A percentile compares a stretch with the other conserved stretches of the same genome.
phyloP scores from a whole-genome alignment of 805 yeast species.

The Scheffersomyces ergatensis region DNA sequence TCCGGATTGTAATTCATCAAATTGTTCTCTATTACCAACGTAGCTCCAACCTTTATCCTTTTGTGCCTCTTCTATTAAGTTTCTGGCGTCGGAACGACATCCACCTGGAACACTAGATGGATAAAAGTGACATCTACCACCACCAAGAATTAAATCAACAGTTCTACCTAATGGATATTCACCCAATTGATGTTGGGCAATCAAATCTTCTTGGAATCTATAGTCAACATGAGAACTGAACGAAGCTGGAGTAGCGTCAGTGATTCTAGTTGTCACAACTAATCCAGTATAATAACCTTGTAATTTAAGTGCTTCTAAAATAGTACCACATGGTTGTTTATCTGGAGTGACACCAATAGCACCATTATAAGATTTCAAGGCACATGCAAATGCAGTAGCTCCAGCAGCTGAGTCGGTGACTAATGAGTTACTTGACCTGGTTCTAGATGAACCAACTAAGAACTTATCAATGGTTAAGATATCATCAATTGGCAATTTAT shows the following conservation, averaged over 20 bases:
- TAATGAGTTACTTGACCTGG: slow-evolving; percentile 72
- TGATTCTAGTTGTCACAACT: slow-evolving; percentile 87
- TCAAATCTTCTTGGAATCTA: slow-evolving; percentile 77
- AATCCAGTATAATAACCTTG: slow-evolving; percentile 82
- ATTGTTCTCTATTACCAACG: slow-evolving; percentile 56
- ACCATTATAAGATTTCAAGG: slow-evolving; percentile 79
- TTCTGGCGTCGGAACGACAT: slow-evolving; percentile 67
- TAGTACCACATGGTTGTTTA: slow-evolving; percentile 78
- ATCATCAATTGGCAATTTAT: slow-evolving; percentile 52
- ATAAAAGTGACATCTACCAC: slow-evolving; percentile 83
- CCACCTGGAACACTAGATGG: slow-evolving; percentile 53
- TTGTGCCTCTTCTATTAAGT: slow-evolving; percentile 65
- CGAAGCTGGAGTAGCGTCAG: slow-evolving; percentile 95
- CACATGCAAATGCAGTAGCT: slow-evolving; percentile 91
- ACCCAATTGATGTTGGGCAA: slow-evolving; percentile 87
- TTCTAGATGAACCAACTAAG: slow-evolving; percentile 80
- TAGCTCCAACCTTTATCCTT: slow-evolving; percentile 58
- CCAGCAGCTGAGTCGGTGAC: slow-evolving; percentile 97
- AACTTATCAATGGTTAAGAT: slow-evolving; percentile 62
- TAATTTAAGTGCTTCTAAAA: slow-evolving; percentile 82
- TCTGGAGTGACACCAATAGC: slow-evolving; percentile 83
- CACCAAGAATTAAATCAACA: slow-evolving; percentile 86
- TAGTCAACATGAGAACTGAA: slow-evolving; percentile 77
- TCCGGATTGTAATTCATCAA: slow-evolving; percentile 56
- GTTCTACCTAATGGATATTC: slow-evolving; percentile 72